Evolutionary conservation across 2,329 filamentous ascomycete species (phyloP).

Genomic region (Ophiostoma angusticollis): DNA sequence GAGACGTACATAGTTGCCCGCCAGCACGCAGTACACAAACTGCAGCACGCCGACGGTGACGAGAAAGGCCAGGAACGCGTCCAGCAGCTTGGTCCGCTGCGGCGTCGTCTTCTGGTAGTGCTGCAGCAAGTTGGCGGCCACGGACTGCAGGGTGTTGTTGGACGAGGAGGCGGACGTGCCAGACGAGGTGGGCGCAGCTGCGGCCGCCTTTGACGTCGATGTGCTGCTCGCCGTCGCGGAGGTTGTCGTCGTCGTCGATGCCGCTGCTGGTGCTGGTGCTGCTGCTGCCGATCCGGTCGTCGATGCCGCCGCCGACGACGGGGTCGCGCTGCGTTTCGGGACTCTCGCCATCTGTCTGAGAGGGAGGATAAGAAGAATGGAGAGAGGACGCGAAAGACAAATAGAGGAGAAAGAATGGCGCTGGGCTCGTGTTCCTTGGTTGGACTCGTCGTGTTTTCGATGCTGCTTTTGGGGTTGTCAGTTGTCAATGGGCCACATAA

Average conservation of each 20-base stretch:
- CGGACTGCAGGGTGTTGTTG: conserved; percentile 30
- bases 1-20: conserved; percentile 87
- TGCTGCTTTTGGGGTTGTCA: too few relatives aligned
- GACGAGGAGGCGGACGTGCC: not conserved
- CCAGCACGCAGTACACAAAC: conserved; percentile 83
- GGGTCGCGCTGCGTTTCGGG: conserved; percentile 7
- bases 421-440: too few relatives aligned
- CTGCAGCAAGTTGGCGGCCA: conserved; percentile 57
- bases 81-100: conserved; percentile 83
- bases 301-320: conserved; percentile 3
- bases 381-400: not conserved
- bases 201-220: not conserved
- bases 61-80: conserved; percentile 81
- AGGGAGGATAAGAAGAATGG: not conserved
- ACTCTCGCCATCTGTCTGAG: not conserved
- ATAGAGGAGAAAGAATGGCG: not conserved
- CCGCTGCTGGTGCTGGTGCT: not conserved
- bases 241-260: not conserved
- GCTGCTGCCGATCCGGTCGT: not conserved
- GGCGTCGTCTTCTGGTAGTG: conserved; percentile 73
- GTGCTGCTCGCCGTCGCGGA: not conserved
- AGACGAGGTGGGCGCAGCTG: not conserved
- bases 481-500: too few relatives aligned
- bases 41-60: conserved; percentile 78
- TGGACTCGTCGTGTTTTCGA: too few relatives aligned